Percentiles rank a stretch among this genome's conserved stretches.
phyloP scores from a whole-genome alignment of 2,329 filamentous ascomycete genomes.

The Chaetomium globosum region DNA sequence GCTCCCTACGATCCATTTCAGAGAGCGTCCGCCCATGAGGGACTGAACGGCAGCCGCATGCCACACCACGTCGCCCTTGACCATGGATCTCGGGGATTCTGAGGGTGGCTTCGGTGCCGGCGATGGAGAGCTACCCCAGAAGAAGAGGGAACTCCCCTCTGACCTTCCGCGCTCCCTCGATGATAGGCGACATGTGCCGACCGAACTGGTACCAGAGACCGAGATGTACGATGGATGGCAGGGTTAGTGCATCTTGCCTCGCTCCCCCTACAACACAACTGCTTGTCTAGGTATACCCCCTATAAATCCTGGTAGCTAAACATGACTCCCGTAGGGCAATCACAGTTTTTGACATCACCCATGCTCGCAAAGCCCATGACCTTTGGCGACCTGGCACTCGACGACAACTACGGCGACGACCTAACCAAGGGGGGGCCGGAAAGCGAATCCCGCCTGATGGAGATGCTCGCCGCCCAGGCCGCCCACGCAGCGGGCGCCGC shows the following conservation, averaged over 20 bases:
- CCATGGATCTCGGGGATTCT: constrained; percentile 63
- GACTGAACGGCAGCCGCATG: constrained; percentile 31
- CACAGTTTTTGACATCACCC: constrained; percentile 88
- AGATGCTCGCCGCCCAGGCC: constrained; percentile 95
- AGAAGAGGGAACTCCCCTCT: constrained; percentile 65
- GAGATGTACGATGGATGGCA: constrained; percentile 99
- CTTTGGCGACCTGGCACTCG: constrained; percentile 78
- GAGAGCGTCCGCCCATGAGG: constrained; percentile 21
- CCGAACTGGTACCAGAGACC: constrained; percentile 74
- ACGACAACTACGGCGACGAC: constrained; percentile 76
- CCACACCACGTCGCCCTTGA: constrained; percentile 41
- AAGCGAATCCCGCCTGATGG: constrained; percentile 85
- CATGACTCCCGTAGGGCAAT: constrained; percentile 69
- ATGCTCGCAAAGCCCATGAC: constrained; percentile 79
- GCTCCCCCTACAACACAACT: constrained; percentile 25
- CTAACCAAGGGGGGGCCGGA: constrained; percentile 62
- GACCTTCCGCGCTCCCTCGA: constrained; percentile 92
- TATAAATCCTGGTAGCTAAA: constrained; percentile 22
- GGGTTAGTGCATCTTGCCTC: constrained; percentile 56
- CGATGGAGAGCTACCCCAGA: constrained; percentile 34
- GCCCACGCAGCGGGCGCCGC: constrained; percentile 74
- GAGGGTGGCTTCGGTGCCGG: constrained; percentile 37
- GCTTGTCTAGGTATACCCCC: not conserved
- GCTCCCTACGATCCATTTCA: constrained; percentile 17
- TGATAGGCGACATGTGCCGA: constrained; percentile 73